Base-by-base conservation (phyloP, 2,329 filamentous ascomycete species). In the Apiospora marii region DNA sequence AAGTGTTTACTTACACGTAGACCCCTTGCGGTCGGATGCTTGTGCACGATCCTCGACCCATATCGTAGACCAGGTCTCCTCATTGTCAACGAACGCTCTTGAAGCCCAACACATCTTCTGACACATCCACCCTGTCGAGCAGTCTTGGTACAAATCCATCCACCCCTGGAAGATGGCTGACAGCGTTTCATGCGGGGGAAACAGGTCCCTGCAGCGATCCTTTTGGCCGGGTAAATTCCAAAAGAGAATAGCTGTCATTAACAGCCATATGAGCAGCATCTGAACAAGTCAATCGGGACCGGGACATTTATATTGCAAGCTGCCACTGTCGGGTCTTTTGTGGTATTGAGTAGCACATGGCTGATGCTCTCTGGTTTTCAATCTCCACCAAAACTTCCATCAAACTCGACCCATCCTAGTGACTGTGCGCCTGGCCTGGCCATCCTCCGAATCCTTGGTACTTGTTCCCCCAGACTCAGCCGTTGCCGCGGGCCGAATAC, bases 161-260 rank as follows among this genome's bases (percentile, higher is more conserved):
- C 34, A 34, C 41, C 30, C 19, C 10, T 41, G 58, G 22, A 8
- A 64, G 34, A 64, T 64, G 37, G 30, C 53, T 37, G 34, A 64
- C 34, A 64, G 19, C 58, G 58, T 64, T 64, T 64, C 34, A 64
- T 64, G 58, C 58, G 58, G 58, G 58, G 58, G 19, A 64, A 22
- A 22, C 19, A 37, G 58, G 30, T n/a, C 58, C 58, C 58, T 64
- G 58, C 58, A 41, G 34, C 58, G 58, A 64, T 64, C 58, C 58
- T 10, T 22, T n/a, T 34, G 34, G 34, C 34, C 58, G 58, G 58
- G 34, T 64, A 41, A 64, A 64, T n/a, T 41, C 10, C 8, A 19
- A 64, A 41, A n/a, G 34, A 41, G 58, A 37, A 24, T 10, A 58
- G 30, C 30, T n/a, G 30, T 58, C 5, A 22, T 37, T 37, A 37